Conservation (phyloP, 23 red algal species). For the Gracilariopsis chorda region DNA sequence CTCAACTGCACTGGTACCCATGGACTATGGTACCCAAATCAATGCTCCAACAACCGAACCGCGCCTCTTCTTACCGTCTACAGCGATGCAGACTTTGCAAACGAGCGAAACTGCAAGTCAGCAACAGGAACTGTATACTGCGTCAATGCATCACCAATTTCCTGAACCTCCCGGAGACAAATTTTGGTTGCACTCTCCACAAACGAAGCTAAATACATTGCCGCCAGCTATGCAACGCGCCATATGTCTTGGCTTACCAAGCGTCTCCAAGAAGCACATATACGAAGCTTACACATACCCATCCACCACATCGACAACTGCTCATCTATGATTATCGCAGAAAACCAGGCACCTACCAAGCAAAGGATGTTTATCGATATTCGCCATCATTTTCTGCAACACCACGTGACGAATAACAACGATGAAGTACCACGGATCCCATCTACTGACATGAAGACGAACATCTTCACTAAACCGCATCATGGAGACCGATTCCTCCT, state of each 20-base stretch:
- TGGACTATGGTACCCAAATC: not conserved
- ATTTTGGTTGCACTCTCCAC: not conserved
- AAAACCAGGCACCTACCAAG: not conserved
- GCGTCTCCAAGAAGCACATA: not conserved
- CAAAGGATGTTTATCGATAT: not conserved
- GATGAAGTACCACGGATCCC: not conserved
- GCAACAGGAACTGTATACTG: not conserved
- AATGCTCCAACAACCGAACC: too few relatives aligned
- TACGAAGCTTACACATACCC: not conserved
- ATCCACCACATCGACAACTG: not conserved
- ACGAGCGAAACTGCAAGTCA: not conserved
- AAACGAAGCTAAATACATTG: slow-evolving; percentile 2
- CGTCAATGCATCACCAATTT: not conserved
- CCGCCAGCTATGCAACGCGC: not conserved
- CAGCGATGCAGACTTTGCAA: too few relatives aligned
- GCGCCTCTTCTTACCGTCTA: too few relatives aligned
- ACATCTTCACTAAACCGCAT: slow-evolving; percentile 5
- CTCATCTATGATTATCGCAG: not conserved
- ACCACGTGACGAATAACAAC: not conserved
- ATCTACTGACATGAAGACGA: not conserved
- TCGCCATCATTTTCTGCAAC: not conserved
- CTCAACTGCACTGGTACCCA: not conserved
- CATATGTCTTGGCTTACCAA: not conserved
- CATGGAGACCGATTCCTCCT: not conserved
- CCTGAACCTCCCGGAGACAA: not conserved